These are phyloP conservation scores for Phytopythium oedochilum DNA, from an alignment of 352 stramenopile genomes.

Conservation along the genomic window DNA sequence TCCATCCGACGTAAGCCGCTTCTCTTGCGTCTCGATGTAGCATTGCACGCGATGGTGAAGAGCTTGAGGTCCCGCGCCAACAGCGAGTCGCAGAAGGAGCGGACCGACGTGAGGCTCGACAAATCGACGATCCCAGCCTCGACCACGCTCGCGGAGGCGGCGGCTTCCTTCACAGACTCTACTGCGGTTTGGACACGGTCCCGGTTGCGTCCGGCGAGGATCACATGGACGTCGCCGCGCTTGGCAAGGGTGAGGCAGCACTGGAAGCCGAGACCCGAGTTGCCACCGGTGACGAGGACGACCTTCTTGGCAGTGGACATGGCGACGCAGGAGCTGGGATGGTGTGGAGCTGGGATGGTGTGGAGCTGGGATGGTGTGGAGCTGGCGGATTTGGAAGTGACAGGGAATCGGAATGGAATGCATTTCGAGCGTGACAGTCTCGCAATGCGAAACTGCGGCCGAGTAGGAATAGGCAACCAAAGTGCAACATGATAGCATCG, in stretches of 20 bases:
- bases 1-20: slow-evolving; percentile 19
- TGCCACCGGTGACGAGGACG: slow-evolving; percentile 30
- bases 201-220: slow-evolving; percentile 19
- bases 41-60: slow-evolving; percentile 45
- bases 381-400: no score
- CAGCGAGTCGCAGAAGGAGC: slow-evolving; percentile 16
- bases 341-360: no score
- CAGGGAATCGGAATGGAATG: no score
- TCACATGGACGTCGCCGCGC: slow-evolving; percentile 19
- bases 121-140: slow-evolving; percentile 29
- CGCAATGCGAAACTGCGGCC: no score
- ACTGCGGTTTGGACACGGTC: slow-evolving; percentile 7
- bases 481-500: no score
- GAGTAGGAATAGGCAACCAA: no score
- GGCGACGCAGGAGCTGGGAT: no score
- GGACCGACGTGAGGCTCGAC: slow-evolving; percentile 20
- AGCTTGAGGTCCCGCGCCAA: slow-evolving; percentile 17
- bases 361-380: no score
- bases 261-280: slow-evolving; percentile 25
- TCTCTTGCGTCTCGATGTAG: slow-evolving; percentile 13
- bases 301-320: no score
- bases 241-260: slow-evolving; percentile 23
- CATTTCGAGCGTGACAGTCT: no score
- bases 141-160: slow-evolving; percentile 1
- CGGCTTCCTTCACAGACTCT: neutral